Base-by-base conservation (phyloP, 495 filamentous ascomycete species). In the Penicillium canariense region DNA sequence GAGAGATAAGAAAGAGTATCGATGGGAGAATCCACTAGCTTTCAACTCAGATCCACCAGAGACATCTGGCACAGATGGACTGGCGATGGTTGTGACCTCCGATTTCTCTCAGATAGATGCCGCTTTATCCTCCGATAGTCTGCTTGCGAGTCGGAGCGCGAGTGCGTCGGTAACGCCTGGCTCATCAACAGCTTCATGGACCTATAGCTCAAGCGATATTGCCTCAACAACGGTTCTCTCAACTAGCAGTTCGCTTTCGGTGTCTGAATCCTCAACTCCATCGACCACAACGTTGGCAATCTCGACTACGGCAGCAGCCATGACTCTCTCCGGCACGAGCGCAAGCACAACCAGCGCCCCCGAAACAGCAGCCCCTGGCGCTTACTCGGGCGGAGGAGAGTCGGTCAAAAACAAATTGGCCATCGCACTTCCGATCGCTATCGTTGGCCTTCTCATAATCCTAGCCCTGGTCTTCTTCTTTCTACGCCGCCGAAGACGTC, bases 381-480 rank as follows among this genome's bases (percentile, higher is more conserved):
- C 48, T 20, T 54, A 32, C 30, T 59, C 60, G 25, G 36, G 52
- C 26, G 36, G 49, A 6, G 23, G 40, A 18, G 35, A 26, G 38
- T 65, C 63, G 15, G 67, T 54, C 25, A 63, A 40, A 20, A 73
- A 57, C 23, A 73, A 68, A 45, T 51, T 76, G 32, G 71, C 71
- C 39, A 74, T 76, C 38, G 71, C 70, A 23, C 47, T 76, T 18
- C 73, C 73, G 12, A 52, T 76, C 32, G 52, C 69, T 22, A 50
- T 76, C 12, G 55, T 70, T 22, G 73, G 71, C 3, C 50, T 66
- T 8, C 44, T 60, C 4, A 46, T 67, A 25, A 51, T 76, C 42
- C 35, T 50, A 23, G 63, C 51, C 7, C 25, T 73, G 3, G 18
- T 68, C 3, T 64, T 67, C 55, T 67, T 72, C 60, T 38, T 68